Evolutionary conservation across 2,329 filamentous ascomycete species (phyloP).

Genomic region (Microascus cirrosus): DNA sequence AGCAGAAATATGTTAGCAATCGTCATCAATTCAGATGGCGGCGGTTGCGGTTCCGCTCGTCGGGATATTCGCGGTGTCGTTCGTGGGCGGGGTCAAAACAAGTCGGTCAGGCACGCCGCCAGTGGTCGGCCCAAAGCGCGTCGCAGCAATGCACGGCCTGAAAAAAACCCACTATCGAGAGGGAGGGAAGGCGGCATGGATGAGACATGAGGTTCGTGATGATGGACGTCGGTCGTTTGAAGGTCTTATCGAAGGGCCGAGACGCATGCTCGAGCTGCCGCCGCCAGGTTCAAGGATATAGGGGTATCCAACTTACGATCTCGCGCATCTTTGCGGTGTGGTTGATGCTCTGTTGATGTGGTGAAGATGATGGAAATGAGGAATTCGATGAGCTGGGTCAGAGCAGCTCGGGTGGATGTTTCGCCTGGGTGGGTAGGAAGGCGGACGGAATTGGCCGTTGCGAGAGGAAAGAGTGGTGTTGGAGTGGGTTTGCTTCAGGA

Average conservation of each 20-base stretch:
- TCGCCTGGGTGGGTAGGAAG: constrained; percentile 5
- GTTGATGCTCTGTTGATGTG: constrained; percentile 13
- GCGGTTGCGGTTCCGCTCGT: background rate
- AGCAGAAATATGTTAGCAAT: constrained; percentile 45
- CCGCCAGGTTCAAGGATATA: constrained; percentile 1
- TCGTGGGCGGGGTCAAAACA: constrained; percentile 1
- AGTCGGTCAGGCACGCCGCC: background rate
- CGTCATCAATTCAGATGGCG: background rate
- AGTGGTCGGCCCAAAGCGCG: constrained; percentile 16
- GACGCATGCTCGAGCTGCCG: background rate
- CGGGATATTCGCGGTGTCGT: background rate
- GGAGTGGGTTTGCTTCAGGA: constrained; percentile 4
- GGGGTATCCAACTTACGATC: constrained; percentile 43
- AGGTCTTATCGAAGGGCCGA: background rate
- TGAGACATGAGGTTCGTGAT: background rate
- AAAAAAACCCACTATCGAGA: background rate
- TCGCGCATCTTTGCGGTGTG: constrained; percentile 48
- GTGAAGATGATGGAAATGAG: constrained; percentile 4
- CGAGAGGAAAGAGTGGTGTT: background rate
- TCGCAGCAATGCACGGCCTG: constrained; percentile 11
- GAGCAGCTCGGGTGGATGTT: background rate
- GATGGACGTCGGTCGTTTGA: background rate
- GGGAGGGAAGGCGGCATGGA: background rate
- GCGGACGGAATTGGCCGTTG: constrained; percentile 1
- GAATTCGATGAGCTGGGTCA: constrained; percentile 4